These are phyloP conservation scores for Leccinum pseudoinsigne DNA, from an alignment of 1,284 basidiomycete genomes.

Conservation along the genomic window DNA sequence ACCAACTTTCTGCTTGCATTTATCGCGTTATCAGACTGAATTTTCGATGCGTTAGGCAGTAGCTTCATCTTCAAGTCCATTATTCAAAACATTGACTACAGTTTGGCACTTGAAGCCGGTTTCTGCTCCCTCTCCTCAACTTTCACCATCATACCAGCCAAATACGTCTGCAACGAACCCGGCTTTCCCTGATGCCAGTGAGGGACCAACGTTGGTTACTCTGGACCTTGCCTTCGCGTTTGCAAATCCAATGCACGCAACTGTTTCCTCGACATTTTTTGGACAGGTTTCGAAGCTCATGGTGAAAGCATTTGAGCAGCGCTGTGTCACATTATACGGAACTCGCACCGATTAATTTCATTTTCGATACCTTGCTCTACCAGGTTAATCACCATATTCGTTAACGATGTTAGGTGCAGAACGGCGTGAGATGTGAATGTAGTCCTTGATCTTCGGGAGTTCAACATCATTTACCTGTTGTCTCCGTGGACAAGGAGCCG, in stretches of 20 bases:
- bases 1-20: background rate
- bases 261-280: slow-evolving; percentile 82
- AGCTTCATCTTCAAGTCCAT: slow-evolving; percentile 76
- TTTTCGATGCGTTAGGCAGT: slow-evolving; percentile 50
- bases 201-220: slow-evolving; percentile 68
- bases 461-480: background rate
- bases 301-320: slow-evolving; percentile 89
- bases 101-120: slow-evolving; percentile 77
- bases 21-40: slow-evolving; percentile 5
- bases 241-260: slow-evolving; percentile 83
- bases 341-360: slow-evolving; percentile 17
- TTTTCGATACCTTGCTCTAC: slow-evolving; percentile 4
- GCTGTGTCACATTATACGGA: slow-evolving; percentile 76
- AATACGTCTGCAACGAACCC: slow-evolving; percentile 6
- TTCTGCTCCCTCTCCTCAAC: slow-evolving; percentile 44
- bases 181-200: slow-evolving; percentile 18
- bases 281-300: slow-evolving; percentile 86
- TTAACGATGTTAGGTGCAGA: background rate
- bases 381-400: background rate
- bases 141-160: slow-evolving; percentile 23
- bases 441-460: background rate
- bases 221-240: slow-evolving; percentile 88
- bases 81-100: slow-evolving; percentile 87
- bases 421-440: background rate
- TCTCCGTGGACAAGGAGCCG: background rate